Conservation (phyloP, 306 rosid genomes). For the Ormosia semicastrata region DNA sequence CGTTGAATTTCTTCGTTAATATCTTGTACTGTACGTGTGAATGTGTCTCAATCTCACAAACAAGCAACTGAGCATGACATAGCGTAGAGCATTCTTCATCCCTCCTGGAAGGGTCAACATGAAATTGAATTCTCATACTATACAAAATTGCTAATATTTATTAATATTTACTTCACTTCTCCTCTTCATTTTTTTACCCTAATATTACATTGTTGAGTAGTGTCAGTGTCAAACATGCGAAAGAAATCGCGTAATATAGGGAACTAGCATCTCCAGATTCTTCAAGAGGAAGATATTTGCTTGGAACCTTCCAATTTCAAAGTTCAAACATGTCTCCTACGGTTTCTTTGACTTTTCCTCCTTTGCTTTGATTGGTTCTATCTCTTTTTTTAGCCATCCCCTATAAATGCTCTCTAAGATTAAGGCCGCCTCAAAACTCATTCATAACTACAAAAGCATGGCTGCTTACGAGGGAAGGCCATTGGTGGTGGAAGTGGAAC, state of each 20-base stretch:
- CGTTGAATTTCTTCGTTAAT: background rate
- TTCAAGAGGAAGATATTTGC: background rate
- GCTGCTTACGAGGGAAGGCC: constrained; percentile 39
- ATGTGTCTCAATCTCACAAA: background rate
- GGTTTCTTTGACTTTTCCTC: constrained; percentile 39
- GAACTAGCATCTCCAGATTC: background rate
- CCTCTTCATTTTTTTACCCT: background rate
- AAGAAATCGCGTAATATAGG: background rate
- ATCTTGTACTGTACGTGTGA: background rate
- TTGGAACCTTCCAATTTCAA: constrained; percentile 28
- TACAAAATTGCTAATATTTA: background rate
- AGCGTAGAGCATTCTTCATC: background rate
- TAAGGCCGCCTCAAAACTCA: background rate
- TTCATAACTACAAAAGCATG: constrained; percentile 26
- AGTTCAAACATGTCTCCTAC: constrained; percentile 22
- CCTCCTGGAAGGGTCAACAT: background rate
- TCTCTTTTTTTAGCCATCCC: background rate
- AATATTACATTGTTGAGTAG: background rate
- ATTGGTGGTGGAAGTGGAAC: constrained; percentile 31
- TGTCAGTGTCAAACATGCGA: background rate
- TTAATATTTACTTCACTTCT: background rate
- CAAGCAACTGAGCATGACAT: background rate
- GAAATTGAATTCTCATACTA: background rate
- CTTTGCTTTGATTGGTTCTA: background rate
- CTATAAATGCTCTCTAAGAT: constrained; percentile 14